A percentile compares a stretch with the other conserved stretches of the same genome.
These are phyloP conservation scores for Monosporascus sp. DNA, from an alignment of 2,329 filamentous ascomycete species.

Conservation along the genomic window DNA sequence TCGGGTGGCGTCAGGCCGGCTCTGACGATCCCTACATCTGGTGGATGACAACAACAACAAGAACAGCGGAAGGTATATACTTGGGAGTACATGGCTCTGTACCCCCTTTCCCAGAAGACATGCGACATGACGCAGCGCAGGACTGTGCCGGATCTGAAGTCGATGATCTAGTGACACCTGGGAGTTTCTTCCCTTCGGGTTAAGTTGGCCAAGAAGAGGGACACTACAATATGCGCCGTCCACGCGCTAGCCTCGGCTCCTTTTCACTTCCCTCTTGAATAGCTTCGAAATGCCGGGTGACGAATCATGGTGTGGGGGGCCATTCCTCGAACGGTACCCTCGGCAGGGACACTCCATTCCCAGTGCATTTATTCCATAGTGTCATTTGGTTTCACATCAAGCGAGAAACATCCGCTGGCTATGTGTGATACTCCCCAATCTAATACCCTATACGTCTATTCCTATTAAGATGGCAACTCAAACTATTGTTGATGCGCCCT, in stretches of 20 bases:
- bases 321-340: too few species aligned
- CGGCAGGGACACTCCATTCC: too few species aligned
- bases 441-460: background rate
- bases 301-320: background rate
- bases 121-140: background rate
- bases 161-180: background rate
- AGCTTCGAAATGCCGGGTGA: background rate
- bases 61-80: background rate
- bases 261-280: background rate
- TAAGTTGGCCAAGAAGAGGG: too few species aligned
- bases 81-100: background rate
- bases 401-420: too few species aligned
- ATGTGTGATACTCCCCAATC: background rate
- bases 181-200: too few species aligned
- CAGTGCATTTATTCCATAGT: too few species aligned
- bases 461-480: conserved; percentile 20
- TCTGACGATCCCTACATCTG: background rate
- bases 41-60: background rate
- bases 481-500: conserved; percentile 9
- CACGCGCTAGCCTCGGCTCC: background rate
- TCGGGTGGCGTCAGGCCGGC: background rate
- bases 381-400: too few species aligned
- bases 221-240: too few species aligned
- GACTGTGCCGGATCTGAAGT: background rate
- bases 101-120: background rate